Evolutionary conservation across 331 rosid genomes (phyloP).

Genomic region (Dryas integrifolia): DNA sequence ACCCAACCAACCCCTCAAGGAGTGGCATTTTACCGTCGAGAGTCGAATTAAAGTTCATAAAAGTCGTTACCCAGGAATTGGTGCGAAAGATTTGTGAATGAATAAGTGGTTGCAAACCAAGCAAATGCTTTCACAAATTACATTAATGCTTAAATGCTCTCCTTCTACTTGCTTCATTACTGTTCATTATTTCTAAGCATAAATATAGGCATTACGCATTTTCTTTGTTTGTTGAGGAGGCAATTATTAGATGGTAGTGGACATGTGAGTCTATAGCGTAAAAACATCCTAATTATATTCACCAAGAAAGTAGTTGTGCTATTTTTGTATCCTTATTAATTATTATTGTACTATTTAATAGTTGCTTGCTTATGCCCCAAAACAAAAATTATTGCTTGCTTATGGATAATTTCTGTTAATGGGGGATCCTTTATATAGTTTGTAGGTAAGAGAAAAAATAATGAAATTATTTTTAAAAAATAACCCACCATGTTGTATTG

Average conservation of each 20-base stretch:
- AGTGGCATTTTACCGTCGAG: background rate
- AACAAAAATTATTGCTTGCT: background rate
- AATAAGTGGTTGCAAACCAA: background rate
- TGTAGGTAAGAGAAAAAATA: no score
- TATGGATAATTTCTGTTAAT: slow-evolving; percentile 8
- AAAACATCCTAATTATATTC: background rate
- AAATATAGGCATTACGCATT: no score
- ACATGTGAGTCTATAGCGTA: background rate
- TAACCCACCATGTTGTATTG: no score
- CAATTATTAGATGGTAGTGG: slow-evolving; percentile 2
- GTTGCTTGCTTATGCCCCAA: background rate
- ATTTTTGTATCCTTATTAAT: background rate
- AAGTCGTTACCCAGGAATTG: background rate
- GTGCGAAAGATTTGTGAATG: no score
- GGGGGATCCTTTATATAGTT: background rate
- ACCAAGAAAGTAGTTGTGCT: slow-evolving; percentile 6
- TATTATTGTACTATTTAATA: background rate
- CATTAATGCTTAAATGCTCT: background rate
- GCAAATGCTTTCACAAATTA: background rate
- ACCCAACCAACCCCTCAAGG: slow-evolving; percentile 11
- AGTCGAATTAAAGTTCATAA: background rate
- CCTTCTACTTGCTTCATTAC: background rate
- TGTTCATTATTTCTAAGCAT: no score
- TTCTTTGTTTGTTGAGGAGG: slow-evolving; percentile 7
- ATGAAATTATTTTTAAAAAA: no score